Evolutionary conservation across 2,329 filamentous ascomycete genomes (phyloP).

Genomic region (Penicillium brasilianum): DNA sequence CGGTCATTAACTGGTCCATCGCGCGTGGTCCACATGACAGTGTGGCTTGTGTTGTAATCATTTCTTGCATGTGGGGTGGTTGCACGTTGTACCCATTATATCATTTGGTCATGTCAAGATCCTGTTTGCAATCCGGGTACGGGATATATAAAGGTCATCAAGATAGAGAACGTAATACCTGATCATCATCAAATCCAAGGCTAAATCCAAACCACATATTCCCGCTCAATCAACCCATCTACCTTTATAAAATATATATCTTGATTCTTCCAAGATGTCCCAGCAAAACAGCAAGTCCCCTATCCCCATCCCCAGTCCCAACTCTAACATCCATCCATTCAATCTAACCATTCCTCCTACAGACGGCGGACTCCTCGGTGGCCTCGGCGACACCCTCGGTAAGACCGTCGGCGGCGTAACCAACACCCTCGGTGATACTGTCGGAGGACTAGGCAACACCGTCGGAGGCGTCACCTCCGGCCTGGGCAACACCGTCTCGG

Average conservation of each 20-base stretch:
- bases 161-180: too few species aligned
- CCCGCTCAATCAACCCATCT: too few species aligned
- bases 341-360: background rate
- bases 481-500: constrained; percentile 35
- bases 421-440: constrained; percentile 35
- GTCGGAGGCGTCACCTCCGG: constrained; percentile 42
- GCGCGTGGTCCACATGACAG: constrained; percentile 15
- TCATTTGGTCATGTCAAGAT: constrained; percentile 25
- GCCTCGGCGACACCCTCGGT: constrained; percentile 35
- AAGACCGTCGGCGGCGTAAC: constrained; percentile 41
- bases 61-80: constrained; percentile 4
- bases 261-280: background rate
- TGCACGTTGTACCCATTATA: constrained; percentile 23
- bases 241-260: background rate
- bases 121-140: constrained; percentile 13
- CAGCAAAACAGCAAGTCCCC: constrained; percentile 6
- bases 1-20: background rate
- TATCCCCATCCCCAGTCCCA: background rate
- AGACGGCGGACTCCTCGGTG: constrained; percentile 34
- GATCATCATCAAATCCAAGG: background rate
- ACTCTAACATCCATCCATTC: background rate
- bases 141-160: background rate
- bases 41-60: constrained; percentile 12
- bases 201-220: background rate
- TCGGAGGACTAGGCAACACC: constrained; percentile 40